Percentiles rank a stretch among this genome's conserved stretches.
phyloP scores from a whole-genome alignment of 2,329 filamentous ascomycete genomes.

The Cladosporium sp. region DNA sequence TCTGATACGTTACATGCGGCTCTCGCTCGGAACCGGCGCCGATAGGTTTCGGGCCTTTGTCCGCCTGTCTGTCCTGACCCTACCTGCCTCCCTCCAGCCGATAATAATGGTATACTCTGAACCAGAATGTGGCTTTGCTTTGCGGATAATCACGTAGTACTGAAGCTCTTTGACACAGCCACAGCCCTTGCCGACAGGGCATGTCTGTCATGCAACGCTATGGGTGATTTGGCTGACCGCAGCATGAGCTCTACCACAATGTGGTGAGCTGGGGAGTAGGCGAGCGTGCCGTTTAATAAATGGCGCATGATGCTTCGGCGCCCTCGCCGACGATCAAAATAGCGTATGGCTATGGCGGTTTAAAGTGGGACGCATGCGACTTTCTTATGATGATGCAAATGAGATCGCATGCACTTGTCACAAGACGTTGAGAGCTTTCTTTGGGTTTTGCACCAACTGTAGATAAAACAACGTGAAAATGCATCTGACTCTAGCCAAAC shows the following conservation, averaged over 20 bases:
- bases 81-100: neutral
- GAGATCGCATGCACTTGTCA: neutral
- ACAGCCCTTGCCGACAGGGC: neutral
- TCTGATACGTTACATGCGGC: neutral
- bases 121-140: neutral
- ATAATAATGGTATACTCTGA: neutral
- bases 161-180: neutral
- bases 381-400: neutral
- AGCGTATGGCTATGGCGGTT: neutral
- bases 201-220: neutral
- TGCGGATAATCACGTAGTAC: neutral
- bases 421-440: neutral
- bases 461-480: neutral
- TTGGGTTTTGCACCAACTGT: neutral
- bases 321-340: neutral
- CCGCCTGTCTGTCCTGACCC: too few relatives aligned
- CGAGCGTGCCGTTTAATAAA: neutral
- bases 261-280: neutral
- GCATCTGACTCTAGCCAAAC: neutral
- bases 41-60: neutral
- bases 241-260: neutral
- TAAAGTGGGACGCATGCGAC: neutral
- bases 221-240: neutral
- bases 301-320: neutral
- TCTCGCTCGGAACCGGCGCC: neutral